Evolutionary conservation across 495 filamentous ascomycete genomes (phyloP), one percentile per base, ranked within the genome.

Genomic region (Acidomyces sp.): DNA sequence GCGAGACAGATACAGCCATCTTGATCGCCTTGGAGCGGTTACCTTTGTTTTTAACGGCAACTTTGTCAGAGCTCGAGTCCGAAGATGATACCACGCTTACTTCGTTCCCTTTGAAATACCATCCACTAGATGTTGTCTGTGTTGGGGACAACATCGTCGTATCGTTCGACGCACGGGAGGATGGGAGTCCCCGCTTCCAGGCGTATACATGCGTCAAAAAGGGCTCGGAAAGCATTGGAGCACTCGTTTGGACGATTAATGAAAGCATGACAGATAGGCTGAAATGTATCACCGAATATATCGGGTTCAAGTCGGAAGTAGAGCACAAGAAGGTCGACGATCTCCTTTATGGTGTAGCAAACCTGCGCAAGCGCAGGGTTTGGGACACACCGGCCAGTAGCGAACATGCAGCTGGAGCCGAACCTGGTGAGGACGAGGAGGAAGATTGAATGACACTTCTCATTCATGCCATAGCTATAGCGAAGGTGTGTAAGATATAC

Each of bases 291-390:
- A 26, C 10, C 11, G 19, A 28, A 12, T 7, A 3, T 1, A 12
- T 16, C 4, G 16, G n/a, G 28, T n/a, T n/a, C n/a, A 22, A 29
- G 6, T 2, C 15, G 7, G 10, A 13, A 2, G 15, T 13, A 10
- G 51, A 61, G 12, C 55, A 39, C 24, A 57, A 64, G 26, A 59
- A 68, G 27, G 43, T 79, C 18, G 62, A 68, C 10, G 72, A 75
- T 33, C 58, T 77, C 0, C 46, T 93, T 38, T 93, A 93, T 59
- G 65, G 66, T 2, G 60, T 85, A 34, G 78, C 75, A 34, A 77
- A 75, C 42, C 63, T 93, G 36, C 69, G 87, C 36, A 95, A 92
- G 65, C 70, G 66, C 13, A 68, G 64, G 28, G 41, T 12, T 3
- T 37, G 33, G 31, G 26, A 29, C 9, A 13, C 13, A 29, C 26